Base-by-base conservation (phyloP, 176 grass and related monocot genomes). In the Ampelocalamus luodianensis region DNA sequence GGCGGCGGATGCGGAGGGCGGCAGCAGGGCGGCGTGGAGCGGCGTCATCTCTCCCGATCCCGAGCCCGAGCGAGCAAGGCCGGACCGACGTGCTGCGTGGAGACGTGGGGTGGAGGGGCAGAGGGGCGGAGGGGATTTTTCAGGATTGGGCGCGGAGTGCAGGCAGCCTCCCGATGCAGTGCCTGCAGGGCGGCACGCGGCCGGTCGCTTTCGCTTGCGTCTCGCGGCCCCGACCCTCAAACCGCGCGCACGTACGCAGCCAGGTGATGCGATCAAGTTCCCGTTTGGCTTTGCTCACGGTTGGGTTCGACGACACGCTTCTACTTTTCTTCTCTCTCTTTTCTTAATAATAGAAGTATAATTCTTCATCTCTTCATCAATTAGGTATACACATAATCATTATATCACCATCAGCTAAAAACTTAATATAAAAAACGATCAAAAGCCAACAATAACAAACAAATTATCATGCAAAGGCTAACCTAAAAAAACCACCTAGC, bases 141-240 rank as follows among this genome's bases (percentile, higher is more conserved):
- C 82, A 69, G 88, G 82, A 85, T 89, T 80, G 88, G 70, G 78
- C 88, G 83, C 83, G 46, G 83, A 70, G 84, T 42, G 66, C 84
- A 67, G 74, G 15, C 79, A 78, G 79, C 89, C 89, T 90, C 89
- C 79, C 74, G 89, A 86, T 87, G 89, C 79, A 71, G 23, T 10
- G 65, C 88, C 69, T 85, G 72, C 79, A 68, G 38, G 14, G 59
- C 76, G 61, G 76, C 76, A 55, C 51, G 61, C 88, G 11, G 63
- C 54, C 64, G 42, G 71, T 90, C 83, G 78, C 72, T 86, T 44
- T 85, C 87, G 61, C 50, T 13, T 5, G 23, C 80, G 42, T 1
- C 11, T 8, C n/a, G 53, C 68, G 59, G 62, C 51, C 51, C 23
- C 56, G 22, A 60, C 8, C 1, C 46, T 76, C 29, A 38, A n/a